phyloP scores from a whole-genome alignment of 176 grass and related monocot genomes.

The Saccharum spontaneum region DNA sequence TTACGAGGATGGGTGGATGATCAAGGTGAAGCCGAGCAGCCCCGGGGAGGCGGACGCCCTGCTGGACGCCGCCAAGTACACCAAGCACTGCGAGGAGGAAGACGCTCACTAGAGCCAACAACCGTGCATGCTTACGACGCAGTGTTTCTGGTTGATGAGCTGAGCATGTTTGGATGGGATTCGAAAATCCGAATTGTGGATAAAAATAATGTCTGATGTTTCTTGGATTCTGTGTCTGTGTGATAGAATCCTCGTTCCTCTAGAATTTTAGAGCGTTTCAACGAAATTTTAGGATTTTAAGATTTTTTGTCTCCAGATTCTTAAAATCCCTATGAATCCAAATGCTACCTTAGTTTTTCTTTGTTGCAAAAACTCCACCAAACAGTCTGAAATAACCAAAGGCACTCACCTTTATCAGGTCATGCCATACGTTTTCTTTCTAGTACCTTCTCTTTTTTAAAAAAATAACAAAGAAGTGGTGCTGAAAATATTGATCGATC shows the following conservation, averaged over 20 bases:
- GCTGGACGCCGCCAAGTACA: conserved; percentile 74
- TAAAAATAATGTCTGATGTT: not conserved
- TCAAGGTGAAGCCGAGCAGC: conserved; percentile 87
- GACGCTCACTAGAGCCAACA: conserved; percentile 65
- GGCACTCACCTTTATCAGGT: not conserved
- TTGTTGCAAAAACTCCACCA: not conserved
- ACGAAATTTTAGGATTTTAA: not conserved
- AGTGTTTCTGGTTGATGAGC: not conserved
- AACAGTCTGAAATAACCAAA: no score
- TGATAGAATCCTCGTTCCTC: not conserved
- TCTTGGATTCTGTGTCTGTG: not conserved
- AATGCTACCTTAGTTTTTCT: not conserved
- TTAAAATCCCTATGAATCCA: no score
- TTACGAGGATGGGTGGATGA: conserved; percentile 95
- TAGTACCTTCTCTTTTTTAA: not conserved
- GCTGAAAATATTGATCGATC: not conserved
- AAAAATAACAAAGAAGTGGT: not conserved
- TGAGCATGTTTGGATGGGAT: not conserved
- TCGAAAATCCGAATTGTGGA: not conserved
- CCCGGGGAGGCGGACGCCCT: conserved; percentile 59
- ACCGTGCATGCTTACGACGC: no score
- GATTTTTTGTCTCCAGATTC: not conserved
- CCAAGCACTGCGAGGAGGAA: conserved; percentile 92
- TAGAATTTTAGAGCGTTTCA: not conserved
- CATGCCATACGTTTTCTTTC: not conserved